Evolutionary conservation across 2,329 filamentous ascomycete species (phyloP), one percentile per base, ranked within the genome.

Genomic region (Aquanectria penicillioides): DNA sequence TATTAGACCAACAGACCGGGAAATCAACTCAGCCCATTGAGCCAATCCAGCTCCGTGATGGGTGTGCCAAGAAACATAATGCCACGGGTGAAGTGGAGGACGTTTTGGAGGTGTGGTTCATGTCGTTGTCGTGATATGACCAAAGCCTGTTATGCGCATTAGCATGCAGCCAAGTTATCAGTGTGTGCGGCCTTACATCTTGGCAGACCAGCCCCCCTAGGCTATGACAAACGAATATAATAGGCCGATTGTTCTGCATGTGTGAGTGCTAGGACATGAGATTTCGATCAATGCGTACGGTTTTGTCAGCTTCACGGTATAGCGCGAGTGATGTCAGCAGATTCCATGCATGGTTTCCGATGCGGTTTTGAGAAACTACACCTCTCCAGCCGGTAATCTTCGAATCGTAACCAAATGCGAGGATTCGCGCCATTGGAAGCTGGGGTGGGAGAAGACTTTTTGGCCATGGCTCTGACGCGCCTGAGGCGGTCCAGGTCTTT

Each of bases 341-440:
- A 15, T 46, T 46, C 12, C 26, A 31, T 5, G 41, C 41, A n/a
- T 46, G 41, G 28, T 46, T 46, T 29, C 41, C 26, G 11, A 46
- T 13, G 3, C 41, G 26, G 7, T 46, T 46, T 20, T 46, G 41
- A 26, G 41, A 46, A 13, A 28, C 41, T 28, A 33, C 33, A 5
- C 26, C 41, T 28, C 41, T 31, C 17, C 29, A 46, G 23, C 33
- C 26, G 4, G 33, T 18, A 33, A 46, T 33, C 3, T 46, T 28
- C 17, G 41, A 26, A 23, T 46, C 41, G 28, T 46, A 46, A 13
- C 41, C 41, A 29, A 46, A 46, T 3, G 41, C 33, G 26, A 46
- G 20, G 2, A 46, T 46, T 46, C 41, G 28, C 2, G 41, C 23
- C 7, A 31, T 46, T 46, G 41, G 41, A 7, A 46, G 26, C 6